Base-by-base conservation (phyloP, 1,284 basidiomycete genomes). In the Papiliotrema fonsecae region DNA sequence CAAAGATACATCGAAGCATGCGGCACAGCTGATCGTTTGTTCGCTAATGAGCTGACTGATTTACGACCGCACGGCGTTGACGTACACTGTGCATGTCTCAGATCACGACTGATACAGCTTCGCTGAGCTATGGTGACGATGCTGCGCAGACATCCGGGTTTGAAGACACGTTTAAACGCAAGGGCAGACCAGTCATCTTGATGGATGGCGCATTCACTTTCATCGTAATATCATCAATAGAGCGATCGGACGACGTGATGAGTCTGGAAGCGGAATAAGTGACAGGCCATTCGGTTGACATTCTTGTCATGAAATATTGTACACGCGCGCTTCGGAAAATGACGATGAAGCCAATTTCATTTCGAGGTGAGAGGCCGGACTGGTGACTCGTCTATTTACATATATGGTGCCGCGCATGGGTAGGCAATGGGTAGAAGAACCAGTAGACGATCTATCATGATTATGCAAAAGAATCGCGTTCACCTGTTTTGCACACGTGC, bases 91-190 rank as follows among this genome's bases (percentile, higher is more conserved):
- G 13, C 2, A 16, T 19, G 37, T 16, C 4, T 9, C 9, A 16
- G 34, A 35, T 5, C 34, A 35, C 9, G 42, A 19, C 45, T 35
- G 48, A 26, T 4, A 30, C 42, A 73, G 67, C 57, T 73, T 11
- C 58, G 65, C 3, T 60, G 73, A 18, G 65, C 72, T 1, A 64
- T 75, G 64, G 70, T 74, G 52, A 75, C 73, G 2, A 62, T 69
- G 50, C 50, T 75, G 1, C 39, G 67, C 5, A 70, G 68, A n/a
- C 70, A 61, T 42, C 65, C 67, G 3, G 52, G 56, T 2, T 51
- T 72, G 13, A 62, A 61, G 45, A 42, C 47, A 10, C 54, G 70
- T 6, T 73, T 24, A 62, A 69, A 21, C 42, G 46, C 3, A 51
- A 62, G 34, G 67, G 65, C 38, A 67, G 67, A 51, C 62, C 60